These are phyloP conservation scores for Persicaria tinctoria DNA, from an alignment of 148 eudicot species.

Conservation along the genomic window DNA sequence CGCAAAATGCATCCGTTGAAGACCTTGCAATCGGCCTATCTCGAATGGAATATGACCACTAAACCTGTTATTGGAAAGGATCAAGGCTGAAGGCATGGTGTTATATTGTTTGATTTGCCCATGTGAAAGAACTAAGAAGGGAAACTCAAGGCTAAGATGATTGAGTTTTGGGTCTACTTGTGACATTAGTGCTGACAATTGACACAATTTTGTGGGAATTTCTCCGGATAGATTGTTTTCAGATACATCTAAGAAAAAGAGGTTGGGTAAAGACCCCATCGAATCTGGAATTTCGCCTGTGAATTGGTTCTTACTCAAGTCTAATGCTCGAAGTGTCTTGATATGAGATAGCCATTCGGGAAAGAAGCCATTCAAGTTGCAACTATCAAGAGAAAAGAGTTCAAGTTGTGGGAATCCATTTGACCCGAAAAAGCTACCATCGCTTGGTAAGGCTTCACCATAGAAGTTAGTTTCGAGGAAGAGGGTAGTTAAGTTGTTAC, in stretches of 20 bases:
- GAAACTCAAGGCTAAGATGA: conserved; percentile 47
- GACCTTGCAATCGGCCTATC: conserved; percentile 47
- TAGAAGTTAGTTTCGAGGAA: conserved; percentile 50
- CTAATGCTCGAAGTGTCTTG: conserved; percentile 53
- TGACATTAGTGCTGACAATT: conserved; percentile 37
- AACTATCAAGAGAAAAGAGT: conserved; percentile 61
- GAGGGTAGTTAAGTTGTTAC: conserved; percentile 55
- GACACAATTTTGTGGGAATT: conserved; percentile 39
- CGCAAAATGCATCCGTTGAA: conserved; percentile 58
- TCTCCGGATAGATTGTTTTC: conserved; percentile 39
- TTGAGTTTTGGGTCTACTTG: conserved; percentile 23
- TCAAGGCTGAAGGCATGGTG: conserved; percentile 37
- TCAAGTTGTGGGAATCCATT: conserved; percentile 46
- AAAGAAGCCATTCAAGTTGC: conserved; percentile 45
- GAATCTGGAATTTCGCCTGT: conserved; percentile 58
- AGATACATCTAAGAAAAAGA: conserved; percentile 63
- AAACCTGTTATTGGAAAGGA: conserved; percentile 44
- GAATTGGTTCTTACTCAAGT: conserved; percentile 49
- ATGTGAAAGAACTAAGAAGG: conserved; percentile 40
- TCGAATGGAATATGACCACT: conserved; percentile 55
- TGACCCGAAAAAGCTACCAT: conserved; percentile 23
- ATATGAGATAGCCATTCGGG: conserved; percentile 62
- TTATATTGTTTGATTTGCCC: conserved; percentile 22
- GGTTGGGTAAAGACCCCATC: conserved; percentile 50
- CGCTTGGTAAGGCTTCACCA: conserved; percentile 45